phyloP scores from a whole-genome alignment of 306 rosid species.

The Vigna mungo region DNA sequence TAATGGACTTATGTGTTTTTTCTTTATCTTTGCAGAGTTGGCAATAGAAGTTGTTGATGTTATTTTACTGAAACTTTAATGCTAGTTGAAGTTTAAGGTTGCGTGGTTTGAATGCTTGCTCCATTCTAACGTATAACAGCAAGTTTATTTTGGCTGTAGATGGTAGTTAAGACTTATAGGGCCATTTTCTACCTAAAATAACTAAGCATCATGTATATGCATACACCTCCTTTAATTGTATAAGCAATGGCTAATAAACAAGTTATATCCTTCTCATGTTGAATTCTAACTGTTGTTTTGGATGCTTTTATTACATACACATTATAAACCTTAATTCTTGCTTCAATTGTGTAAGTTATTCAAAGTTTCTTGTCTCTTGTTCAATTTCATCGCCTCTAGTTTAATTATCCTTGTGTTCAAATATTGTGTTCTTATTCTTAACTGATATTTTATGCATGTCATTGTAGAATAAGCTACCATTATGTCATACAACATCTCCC shows the following conservation, averaged over 20 bases:
- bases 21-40: constrained; percentile 10
- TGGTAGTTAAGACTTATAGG: constrained; percentile 10
- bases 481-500: constrained; percentile 3
- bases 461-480: constrained; percentile 7
- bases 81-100: constrained; percentile 25
- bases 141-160: constrained; percentile 2
- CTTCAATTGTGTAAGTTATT: constrained; percentile 5
- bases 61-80: constrained; percentile 34
- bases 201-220: neutral
- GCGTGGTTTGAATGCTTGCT: constrained; percentile 23
- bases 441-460: neutral
- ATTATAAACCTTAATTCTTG: constrained; percentile 37
- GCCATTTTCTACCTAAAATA: constrained; percentile 10
- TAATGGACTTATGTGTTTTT: constrained; percentile 32
- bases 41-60: constrained; percentile 15
- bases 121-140: constrained; percentile 23
- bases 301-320: constrained; percentile 25
- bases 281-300: constrained; percentile 30
- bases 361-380: neutral
- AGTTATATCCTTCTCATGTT: constrained; percentile 17
- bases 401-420: constrained; percentile 1
- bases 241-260: neutral
- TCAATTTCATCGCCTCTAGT: constrained; percentile 27
- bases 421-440: constrained; percentile 17
- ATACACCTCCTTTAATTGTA: constrained; percentile 7